Conservation (phyloP, 768 basidiomycete genomes). For the Termitomyces eurrhizus region DNA sequence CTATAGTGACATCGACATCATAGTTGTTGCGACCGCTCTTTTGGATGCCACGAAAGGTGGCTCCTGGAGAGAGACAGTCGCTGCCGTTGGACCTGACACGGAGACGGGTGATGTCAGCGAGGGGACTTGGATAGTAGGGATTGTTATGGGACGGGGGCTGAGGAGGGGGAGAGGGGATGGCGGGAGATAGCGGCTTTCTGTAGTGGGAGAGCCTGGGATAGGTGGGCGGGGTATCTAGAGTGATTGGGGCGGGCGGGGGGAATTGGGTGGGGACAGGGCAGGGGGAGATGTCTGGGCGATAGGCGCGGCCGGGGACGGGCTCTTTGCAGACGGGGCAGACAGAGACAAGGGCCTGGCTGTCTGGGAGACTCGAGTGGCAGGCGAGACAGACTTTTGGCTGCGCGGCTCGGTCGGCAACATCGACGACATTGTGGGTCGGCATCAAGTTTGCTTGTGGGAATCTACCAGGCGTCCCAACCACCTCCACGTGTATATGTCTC, state of each 20-base stretch:
- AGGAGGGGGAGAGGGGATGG: conserved; percentile 18
- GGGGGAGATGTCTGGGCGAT: conserved; percentile 24
- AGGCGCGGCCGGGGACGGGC: conserved; percentile 22
- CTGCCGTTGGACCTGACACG: conserved; percentile 70
- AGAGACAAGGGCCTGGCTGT: conserved; percentile 23
- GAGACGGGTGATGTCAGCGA: conserved; percentile 72
- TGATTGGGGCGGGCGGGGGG: conserved; percentile 2
- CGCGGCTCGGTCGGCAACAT: conserved; percentile 21
- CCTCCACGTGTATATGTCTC: conserved; percentile 14
- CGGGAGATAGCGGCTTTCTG: conserved; percentile 21
- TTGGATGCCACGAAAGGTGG: conserved; percentile 87
- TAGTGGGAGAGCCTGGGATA: background rate
- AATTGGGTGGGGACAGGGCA: conserved; percentile 26
- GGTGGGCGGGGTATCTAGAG: no score
- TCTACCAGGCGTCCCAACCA: background rate
- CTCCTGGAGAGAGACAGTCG: conserved; percentile 84
- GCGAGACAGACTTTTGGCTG: conserved; percentile 42
- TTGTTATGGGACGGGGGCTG: conserved; percentile 13
- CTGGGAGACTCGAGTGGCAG: conserved; percentile 39
- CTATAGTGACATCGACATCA: conserved; percentile 89
- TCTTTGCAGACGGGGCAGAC: conserved; percentile 50
- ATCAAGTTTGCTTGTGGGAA: conserved; percentile 24
- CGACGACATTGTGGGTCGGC: conserved; percentile 44
- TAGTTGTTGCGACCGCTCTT: conserved; percentile 93
- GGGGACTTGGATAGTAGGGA: conserved; percentile 41